These are phyloP conservation scores for Jackrogersella minutella DNA, from an alignment of 495 filamentous ascomycete species.

Conservation along the genomic window DNA sequence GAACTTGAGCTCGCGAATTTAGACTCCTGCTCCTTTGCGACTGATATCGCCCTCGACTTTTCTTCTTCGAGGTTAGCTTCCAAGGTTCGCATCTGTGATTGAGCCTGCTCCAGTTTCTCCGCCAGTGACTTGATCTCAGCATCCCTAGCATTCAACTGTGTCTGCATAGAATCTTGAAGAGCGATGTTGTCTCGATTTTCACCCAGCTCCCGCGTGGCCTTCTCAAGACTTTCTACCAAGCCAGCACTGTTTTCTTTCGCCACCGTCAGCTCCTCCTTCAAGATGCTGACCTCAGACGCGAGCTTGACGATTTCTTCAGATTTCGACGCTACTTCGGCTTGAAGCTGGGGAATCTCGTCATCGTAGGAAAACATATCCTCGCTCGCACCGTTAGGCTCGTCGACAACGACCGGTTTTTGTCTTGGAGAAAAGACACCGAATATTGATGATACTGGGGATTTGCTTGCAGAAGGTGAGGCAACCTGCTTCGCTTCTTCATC, in stretches of 20 bases:
- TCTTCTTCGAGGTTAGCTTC: slow-evolving; percentile 61
- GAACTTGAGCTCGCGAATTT: slow-evolving; percentile 37
- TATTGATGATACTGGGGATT: slow-evolving; percentile 51
- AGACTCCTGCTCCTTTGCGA: slow-evolving; percentile 49
- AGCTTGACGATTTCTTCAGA: slow-evolving; percentile 51
- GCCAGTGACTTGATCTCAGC: slow-evolving; percentile 57
- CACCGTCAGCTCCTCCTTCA: slow-evolving; percentile 53
- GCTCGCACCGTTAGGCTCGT: slow-evolving; percentile 53
- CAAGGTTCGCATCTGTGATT: slow-evolving; percentile 61
- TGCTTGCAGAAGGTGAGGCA: slow-evolving; percentile 38
- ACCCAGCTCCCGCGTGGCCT: slow-evolving; percentile 65
- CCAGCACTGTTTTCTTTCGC: slow-evolving; percentile 71
- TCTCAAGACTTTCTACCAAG: slow-evolving; percentile 69
- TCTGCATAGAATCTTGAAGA: slow-evolving; percentile 56
- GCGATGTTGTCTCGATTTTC: slow-evolving; percentile 65
- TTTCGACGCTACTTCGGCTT: slow-evolving; percentile 64
- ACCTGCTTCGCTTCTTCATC: slow-evolving; percentile 20
- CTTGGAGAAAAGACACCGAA: slow-evolving; percentile 58
- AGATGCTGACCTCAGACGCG: slow-evolving; percentile 44
- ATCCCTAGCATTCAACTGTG: slow-evolving; percentile 59
- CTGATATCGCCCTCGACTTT: slow-evolving; percentile 51
- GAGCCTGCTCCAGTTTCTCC: slow-evolving; percentile 59
- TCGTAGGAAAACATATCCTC: slow-evolving; percentile 93
- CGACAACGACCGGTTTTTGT: slow-evolving; percentile 50
- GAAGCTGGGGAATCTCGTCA: slow-evolving; percentile 70